Conservation (phyloP, 2,329 filamentous ascomycete species). For the Penicillium glabrum region DNA sequence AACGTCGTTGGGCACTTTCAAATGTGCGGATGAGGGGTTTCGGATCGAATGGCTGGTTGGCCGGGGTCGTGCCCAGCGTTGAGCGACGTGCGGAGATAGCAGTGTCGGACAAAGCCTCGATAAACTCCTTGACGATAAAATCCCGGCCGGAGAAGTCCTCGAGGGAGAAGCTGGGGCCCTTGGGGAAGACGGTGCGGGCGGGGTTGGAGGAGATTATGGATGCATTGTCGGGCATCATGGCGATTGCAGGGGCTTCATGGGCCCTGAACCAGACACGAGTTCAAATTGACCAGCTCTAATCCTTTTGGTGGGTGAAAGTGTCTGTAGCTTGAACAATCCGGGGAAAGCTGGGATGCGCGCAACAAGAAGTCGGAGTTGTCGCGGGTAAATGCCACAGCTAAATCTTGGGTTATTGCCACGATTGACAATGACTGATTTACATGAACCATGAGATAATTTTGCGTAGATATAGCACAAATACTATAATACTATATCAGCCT, state of each 20-base stretch:
- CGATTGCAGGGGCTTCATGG: slow-evolving; percentile 15
- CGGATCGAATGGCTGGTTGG: slow-evolving; percentile 72
- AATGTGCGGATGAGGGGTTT: slow-evolving; percentile 97
- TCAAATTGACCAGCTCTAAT: neutral
- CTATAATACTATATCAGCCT: neutral
- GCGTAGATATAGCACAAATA: neutral
- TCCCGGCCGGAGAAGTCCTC: slow-evolving; percentile 87
- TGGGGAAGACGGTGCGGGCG: slow-evolving; percentile 70
- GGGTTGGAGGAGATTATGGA: slow-evolving; percentile 41
- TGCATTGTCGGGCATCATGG: slow-evolving; percentile 40
- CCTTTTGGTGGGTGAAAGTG: neutral
- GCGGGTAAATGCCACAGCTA: neutral
- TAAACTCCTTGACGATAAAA: slow-evolving; percentile 97
- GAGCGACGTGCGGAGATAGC: slow-evolving; percentile 78
- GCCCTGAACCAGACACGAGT: neutral
- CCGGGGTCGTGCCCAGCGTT: slow-evolving; percentile 48
- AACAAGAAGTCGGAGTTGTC: neutral
- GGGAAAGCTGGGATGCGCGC: slow-evolving; percentile 14
- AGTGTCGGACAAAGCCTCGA: slow-evolving; percentile 86
- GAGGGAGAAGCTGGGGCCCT: slow-evolving; percentile 78
- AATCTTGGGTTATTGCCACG: neutral
- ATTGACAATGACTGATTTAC: neutral
- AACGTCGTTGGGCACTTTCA: slow-evolving; percentile 64
- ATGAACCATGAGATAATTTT: neutral
- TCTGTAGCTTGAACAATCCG: slow-evolving; percentile 10